These are phyloP conservation scores for Annulohypoxylon maeteangense DNA, from an alignment of 495 filamentous ascomycete genomes.

Conservation along the genomic window DNA sequence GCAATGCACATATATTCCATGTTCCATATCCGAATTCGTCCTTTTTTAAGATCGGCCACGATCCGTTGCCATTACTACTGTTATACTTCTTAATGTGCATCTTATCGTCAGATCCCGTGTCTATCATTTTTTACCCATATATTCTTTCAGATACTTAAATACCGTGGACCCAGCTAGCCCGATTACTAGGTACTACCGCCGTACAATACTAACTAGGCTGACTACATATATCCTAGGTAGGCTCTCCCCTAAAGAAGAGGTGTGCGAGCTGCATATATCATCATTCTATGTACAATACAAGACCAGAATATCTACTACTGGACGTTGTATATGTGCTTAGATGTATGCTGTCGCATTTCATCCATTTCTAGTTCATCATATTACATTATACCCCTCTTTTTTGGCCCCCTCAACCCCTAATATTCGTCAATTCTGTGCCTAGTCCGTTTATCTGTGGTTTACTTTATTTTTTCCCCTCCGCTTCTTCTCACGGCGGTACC, in stretches of 20 bases:
- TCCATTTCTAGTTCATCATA: conserved; percentile 31
- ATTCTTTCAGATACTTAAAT: conserved; percentile 18
- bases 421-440: conserved; percentile 35
- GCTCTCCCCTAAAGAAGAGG: conserved; percentile 2
- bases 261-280: conserved; percentile 39
- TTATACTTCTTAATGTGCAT: conserved; percentile 30
- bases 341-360: conserved; percentile 41
- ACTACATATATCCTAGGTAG: conserved; percentile 13
- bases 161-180: not conserved
- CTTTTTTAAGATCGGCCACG: conserved; percentile 3
- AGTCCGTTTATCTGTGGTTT: conserved; percentile 26
- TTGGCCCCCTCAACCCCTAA: conserved; percentile 44
- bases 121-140: conserved; percentile 32
- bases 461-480: conserved; percentile 24
- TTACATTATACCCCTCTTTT: conserved; percentile 46
- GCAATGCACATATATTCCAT: not conserved
- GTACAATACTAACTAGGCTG: conserved; percentile 23
- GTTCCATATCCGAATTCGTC: not conserved
- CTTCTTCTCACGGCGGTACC: conserved; percentile 36
- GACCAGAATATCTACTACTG: not conserved
- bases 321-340: conserved; percentile 22
- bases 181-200: not conserved
- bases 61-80: not conserved
- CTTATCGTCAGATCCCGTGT: conserved; percentile 28
- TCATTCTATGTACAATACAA: conserved; percentile 14